phyloP scores from a whole-genome alignment of 495 filamentous ascomycete genomes.

The Neurospora tetraspora region DNA sequence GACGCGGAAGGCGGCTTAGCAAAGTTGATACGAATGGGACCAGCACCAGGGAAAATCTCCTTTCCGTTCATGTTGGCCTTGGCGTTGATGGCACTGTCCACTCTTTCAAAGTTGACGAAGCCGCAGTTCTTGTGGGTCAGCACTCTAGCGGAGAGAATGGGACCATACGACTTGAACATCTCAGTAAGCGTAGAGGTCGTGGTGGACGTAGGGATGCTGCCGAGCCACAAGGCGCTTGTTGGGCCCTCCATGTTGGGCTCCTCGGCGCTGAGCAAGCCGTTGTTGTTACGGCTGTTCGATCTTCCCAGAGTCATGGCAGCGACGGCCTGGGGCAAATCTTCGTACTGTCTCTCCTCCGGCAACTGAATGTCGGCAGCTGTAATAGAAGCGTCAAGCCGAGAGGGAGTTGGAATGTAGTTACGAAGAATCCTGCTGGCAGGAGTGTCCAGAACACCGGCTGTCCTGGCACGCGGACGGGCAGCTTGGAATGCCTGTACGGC shows the following conservation, averaged over 20 bases:
- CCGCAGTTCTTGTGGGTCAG: conserved; percentile 98
- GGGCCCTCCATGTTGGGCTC: conserved; percentile 80
- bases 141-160: conserved; percentile 85
- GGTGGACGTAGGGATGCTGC: conserved; percentile 94
- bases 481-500: conserved; percentile 90
- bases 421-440: conserved; percentile 63
- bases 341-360: conserved; percentile 63
- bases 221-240: conserved; percentile 91
- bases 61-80: conserved; percentile 84
- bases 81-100: conserved; percentile 82
- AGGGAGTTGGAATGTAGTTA: conserved; percentile 72
- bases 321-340: conserved; percentile 58
- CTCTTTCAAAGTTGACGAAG: conserved; percentile 90
- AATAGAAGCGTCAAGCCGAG: conserved; percentile 75
- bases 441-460: conserved; percentile 82
- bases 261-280: conserved; percentile 49
- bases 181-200: conserved; percentile 86
- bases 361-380: conserved; percentile 68
- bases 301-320: conserved; percentile 66
- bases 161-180: conserved; percentile 84
- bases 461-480: conserved; percentile 69
- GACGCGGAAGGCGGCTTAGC: conserved; percentile 89
- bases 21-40: conserved; percentile 90
- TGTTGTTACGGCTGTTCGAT: conserved; percentile 47
- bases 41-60: conserved; percentile 95